phyloP scores from a whole-genome alignment of 805 yeast genomes.

The Debaryomyces maramus region DNA sequence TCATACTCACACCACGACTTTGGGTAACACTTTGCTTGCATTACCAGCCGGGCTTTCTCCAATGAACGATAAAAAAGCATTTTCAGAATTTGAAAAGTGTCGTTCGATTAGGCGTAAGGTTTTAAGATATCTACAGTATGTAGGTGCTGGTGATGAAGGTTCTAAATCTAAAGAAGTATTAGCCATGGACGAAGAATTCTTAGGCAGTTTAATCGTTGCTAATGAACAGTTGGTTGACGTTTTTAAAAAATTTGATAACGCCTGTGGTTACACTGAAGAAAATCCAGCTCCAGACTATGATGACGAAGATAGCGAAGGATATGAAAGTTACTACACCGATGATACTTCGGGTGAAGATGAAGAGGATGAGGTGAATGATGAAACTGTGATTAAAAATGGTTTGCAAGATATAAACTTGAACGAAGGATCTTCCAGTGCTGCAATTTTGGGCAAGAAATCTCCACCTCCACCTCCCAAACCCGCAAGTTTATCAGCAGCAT shows the following conservation, averaged over 20 bases:
- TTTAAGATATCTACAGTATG: slow-evolving; percentile 77
- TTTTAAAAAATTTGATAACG: slow-evolving; percentile 64
- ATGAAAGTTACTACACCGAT: slow-evolving; percentile 43
- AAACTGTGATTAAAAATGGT: slow-evolving; percentile 9
- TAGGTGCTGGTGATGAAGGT: slow-evolving; percentile 50
- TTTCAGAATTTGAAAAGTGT: slow-evolving; percentile 71
- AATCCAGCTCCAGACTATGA: slow-evolving; percentile 37
- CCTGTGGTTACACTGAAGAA: slow-evolving; percentile 42
- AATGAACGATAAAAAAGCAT: slow-evolving; percentile 60
- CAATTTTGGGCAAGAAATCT: slow-evolving; percentile 8
- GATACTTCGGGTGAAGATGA: slow-evolving; percentile 20
- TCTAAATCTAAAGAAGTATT: slow-evolving; percentile 26
- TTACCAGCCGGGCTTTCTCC: slow-evolving; percentile 53
- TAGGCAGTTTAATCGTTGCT: slow-evolving; percentile 86
- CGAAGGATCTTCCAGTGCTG: slow-evolving; percentile 4
- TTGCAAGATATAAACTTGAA: not conserved
- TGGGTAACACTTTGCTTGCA: slow-evolving; percentile 50
- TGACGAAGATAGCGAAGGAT: slow-evolving; percentile 22
- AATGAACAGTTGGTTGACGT: slow-evolving; percentile 86
- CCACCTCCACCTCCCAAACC: slow-evolving; percentile 32
- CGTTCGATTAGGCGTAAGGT: slow-evolving; percentile 74
- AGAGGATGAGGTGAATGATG: slow-evolving; percentile 40
- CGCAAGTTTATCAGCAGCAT: slow-evolving; percentile 4
- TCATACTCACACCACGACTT: slow-evolving; percentile 67
- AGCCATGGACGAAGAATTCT: slow-evolving; percentile 66